phyloP scores from a whole-genome alignment of 371 early-diverging fungal genomes.

The Lichtheimia hyalospora region DNA sequence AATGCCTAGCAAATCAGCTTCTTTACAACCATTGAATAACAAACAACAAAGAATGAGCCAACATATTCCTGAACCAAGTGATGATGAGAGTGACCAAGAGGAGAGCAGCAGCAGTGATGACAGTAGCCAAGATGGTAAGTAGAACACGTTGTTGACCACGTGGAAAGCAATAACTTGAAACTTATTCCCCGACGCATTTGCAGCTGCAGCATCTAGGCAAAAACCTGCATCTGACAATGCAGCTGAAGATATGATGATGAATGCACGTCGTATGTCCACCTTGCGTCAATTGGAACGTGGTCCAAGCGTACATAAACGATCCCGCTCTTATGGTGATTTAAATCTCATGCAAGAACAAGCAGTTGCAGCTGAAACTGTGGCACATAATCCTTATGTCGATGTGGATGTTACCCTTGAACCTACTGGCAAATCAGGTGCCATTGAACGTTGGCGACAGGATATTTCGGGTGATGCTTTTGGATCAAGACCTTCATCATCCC shows the following conservation, averaged over 20 bases:
- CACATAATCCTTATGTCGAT: slow-evolving; percentile 9
- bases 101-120: slow-evolving; percentile 4
- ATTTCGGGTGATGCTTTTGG: slow-evolving; percentile 8
- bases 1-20: slow-evolving; percentile 4
- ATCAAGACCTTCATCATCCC: neutral
- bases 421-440: slow-evolving; percentile 11
- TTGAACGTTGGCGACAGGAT: slow-evolving; percentile 36
- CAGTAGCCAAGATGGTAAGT: slow-evolving; percentile 1
- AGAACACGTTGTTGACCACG: slow-evolving; percentile 2
- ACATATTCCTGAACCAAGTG: slow-evolving; percentile 17
- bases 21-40: slow-evolving; percentile 4
- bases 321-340: slow-evolving; percentile 42
- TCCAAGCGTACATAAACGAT: slow-evolving; percentile 23
- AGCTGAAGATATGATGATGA: neutral
- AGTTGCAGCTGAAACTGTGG: slow-evolving; percentile 54
- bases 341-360: slow-evolving; percentile 75
- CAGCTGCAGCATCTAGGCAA: slow-evolving; percentile 1
- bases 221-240: slow-evolving; percentile 3
- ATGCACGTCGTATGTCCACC: slow-evolving; percentile 29
- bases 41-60: neutral
- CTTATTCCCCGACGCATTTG: neutral
- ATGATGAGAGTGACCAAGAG: slow-evolving; percentile 25
- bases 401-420: neutral
- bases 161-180: slow-evolving; percentile 1
- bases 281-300: slow-evolving; percentile 29